Conservation (phyloP, 768 basidiomycete genomes). For the Lepiota venenata region DNA sequence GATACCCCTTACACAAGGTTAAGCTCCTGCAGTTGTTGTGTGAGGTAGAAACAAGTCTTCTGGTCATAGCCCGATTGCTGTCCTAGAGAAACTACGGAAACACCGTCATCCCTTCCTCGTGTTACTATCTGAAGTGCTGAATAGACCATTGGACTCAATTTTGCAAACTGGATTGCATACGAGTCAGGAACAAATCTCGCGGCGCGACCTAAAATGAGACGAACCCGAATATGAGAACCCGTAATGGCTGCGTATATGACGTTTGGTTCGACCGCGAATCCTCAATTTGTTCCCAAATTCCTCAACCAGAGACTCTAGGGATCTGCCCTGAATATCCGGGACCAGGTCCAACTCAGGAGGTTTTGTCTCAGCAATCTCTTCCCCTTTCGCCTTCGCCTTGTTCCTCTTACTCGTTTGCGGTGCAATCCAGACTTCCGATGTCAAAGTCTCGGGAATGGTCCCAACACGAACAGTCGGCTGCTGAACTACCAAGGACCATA, state of each 20-base stretch:
- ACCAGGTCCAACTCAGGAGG: constrained; percentile 50
- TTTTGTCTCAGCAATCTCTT: constrained; percentile 38
- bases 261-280: constrained; percentile 71
- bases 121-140: constrained; percentile 80
- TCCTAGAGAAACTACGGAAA: constrained; percentile 76
- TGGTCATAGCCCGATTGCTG: constrained; percentile 81
- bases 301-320: constrained; percentile 53
- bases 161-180: constrained; percentile 51
- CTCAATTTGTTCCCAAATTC: constrained; percentile 64
- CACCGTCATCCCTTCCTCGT: constrained; percentile 73
- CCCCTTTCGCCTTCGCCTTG: constrained; percentile 59
- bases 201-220: constrained; percentile 20
- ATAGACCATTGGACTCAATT: constrained; percentile 84
- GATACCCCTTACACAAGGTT: constrained; percentile 58
- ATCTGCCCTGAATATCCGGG: constrained; percentile 48
- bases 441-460: constrained; percentile 51
- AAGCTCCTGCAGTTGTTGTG: constrained; percentile 70
- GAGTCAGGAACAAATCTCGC: background rate
- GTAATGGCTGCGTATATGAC: constrained; percentile 77
- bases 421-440: constrained; percentile 74
- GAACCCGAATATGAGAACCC: constrained; percentile 79
- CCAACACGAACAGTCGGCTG: constrained; percentile 79
- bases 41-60: constrained; percentile 86
- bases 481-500: constrained; percentile 77
- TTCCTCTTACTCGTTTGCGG: constrained; percentile 67